phyloP scores from a whole-genome alignment of 2,329 filamentous ascomycete genomes.

The Fusarium odoratissimum region DNA sequence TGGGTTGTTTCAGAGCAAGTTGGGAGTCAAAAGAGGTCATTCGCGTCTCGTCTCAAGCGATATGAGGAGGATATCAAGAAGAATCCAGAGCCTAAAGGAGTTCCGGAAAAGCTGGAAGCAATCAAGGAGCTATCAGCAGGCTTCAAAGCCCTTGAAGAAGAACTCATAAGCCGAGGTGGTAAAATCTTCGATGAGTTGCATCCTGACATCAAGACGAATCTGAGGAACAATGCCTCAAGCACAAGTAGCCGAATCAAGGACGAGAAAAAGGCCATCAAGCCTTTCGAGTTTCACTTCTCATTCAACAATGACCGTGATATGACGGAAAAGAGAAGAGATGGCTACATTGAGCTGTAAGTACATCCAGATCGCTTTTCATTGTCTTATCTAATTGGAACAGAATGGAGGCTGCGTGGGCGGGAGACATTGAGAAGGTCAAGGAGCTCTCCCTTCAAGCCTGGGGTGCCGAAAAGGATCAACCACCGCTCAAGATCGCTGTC shows the following conservation, averaged over 20 bases:
- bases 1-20: slow-evolving; percentile 62
- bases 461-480: slow-evolving; percentile 63
- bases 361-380: background rate
- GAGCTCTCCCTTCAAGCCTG: slow-evolving; percentile 70
- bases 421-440: slow-evolving; percentile 75
- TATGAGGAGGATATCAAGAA: slow-evolving; percentile 43
- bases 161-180: slow-evolving; percentile 66
- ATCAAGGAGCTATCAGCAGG: slow-evolving; percentile 51
- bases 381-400: slow-evolving; percentile 49
- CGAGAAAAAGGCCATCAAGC: slow-evolving; percentile 41
- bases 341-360: slow-evolving; percentile 72
- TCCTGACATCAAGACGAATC: slow-evolving; percentile 59
- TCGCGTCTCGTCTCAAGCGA: slow-evolving; percentile 46
- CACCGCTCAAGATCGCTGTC: slow-evolving; percentile 73
- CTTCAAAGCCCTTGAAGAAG: slow-evolving; percentile 46
- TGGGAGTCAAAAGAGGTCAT: slow-evolving; percentile 47
- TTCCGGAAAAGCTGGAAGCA: slow-evolving; percentile 65
- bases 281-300: slow-evolving; percentile 62
- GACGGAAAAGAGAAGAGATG: slow-evolving; percentile 65
- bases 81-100: slow-evolving; percentile 30
- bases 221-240: slow-evolving; percentile 1
- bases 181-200: slow-evolving; percentile 75
- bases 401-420: slow-evolving; percentile 79
- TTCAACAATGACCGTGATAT: slow-evolving; percentile 67
- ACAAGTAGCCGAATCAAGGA: background rate